phyloP scores from a whole-genome alignment of 1,284 basidiomycete genomes.

The Ganoderma meredithae region DNA sequence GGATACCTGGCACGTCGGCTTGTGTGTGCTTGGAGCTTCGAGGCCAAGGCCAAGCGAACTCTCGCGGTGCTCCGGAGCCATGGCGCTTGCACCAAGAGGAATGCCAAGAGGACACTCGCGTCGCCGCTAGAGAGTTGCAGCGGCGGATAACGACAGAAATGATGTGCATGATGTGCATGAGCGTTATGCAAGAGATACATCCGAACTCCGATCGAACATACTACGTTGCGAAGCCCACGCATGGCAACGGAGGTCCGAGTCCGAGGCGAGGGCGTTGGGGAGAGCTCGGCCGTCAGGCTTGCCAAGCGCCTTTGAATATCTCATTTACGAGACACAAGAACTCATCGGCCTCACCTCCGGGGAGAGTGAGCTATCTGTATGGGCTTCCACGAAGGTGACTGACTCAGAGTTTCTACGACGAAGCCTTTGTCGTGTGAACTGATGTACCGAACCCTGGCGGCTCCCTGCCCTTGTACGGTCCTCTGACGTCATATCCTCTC shows the following conservation, averaged over 20 bases:
- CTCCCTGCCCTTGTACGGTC: too few species aligned
- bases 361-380: too few species aligned
- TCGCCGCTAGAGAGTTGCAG: not conserved
- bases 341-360: too few species aligned
- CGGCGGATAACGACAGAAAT: not conserved
- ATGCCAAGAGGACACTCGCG: not conserved
- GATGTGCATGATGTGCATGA: too few species aligned
- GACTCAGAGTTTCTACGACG: too few species aligned
- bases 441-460: too few species aligned
- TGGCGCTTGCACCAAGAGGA: not conserved
- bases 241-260: not conserved
- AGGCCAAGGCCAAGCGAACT: conserved; percentile 1
- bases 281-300: not conserved
- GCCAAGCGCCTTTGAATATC: not conserved
- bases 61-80: not conserved
- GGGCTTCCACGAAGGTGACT: too few species aligned
- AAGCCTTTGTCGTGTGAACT: too few species aligned
- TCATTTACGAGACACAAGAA: too few species aligned
- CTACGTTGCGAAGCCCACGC: not conserved
- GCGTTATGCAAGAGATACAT: not conserved
- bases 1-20: not conserved
- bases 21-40: not conserved
- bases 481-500: too few species aligned
- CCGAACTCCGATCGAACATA: not conserved
- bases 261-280: not conserved